Base-by-base conservation (phyloP, 2,329 filamentous ascomycete species). In the Aspergillus quadricinctus region DNA sequence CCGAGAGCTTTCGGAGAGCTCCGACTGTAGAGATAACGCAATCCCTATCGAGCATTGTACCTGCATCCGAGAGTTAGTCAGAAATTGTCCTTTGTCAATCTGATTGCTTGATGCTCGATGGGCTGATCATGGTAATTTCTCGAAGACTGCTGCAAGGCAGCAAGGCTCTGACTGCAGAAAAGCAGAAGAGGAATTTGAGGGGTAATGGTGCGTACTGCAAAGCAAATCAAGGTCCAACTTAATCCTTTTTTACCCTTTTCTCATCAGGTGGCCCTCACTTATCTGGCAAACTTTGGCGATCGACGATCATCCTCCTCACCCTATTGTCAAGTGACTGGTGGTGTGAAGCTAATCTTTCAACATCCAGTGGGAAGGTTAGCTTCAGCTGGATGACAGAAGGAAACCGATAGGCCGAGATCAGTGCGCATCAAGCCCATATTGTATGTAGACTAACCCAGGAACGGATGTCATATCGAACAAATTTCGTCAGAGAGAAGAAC, bases 41-140 rank as follows among this genome's bases (percentile, higher is more conserved):
- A 53, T 53, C 48, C 45, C 28, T 53, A 53, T 53, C 45, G 40
- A 53, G 23, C 8, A 53, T 41, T 48, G 52, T 53, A 53, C 52
- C 52, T 53, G 52, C 52, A 53, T 46, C 43, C 40, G 43, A 46
- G 7, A 25, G 23, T 46, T 6, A 7, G 23, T 27, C 21, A 8
- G 41, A 19, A 5, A 23, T 45, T 45, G 41, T 48, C 52, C 31
- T 49, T 40, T 37, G 19, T 14, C 11, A 17, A 14, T 46, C 43
- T 27, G 23, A 46, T 46, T 46, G 43, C 21, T 46, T 21, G 21
- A 46, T 46, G 21, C 43, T 46, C 21, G 43, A 46, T 46, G 43
- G 43, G 21, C 21, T 25, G 19, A 25, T 27, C 11, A 14, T 10
- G 8, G 11, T 14, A 6, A 14, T 25, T 23, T 27, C 23, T 46